Base-by-base conservation (phyloP, 495 filamentous ascomycete species). In the Cairneyella variabilis region DNA sequence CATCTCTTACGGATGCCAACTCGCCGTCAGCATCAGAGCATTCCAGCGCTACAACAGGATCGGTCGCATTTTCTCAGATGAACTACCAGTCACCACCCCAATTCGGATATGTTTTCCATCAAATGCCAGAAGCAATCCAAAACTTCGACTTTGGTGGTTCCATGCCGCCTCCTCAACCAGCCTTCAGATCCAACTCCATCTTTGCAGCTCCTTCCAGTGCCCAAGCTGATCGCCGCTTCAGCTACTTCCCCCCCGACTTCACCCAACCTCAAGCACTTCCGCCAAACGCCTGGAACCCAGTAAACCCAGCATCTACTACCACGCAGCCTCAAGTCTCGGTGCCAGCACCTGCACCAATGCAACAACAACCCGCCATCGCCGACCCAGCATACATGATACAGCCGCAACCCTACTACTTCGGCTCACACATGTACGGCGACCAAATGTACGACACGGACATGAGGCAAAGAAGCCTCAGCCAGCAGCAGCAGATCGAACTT, bases 401-500 rank as follows among this genome's bases (percentile, higher is more conserved):
- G n/a, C 28, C 55, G 17, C 39, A 52, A 23, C 39, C 51, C 3
- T 61, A 55, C 34, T 30, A 23, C 10, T 61, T 64, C 43, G 44
- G 44, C 0, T n/a, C 55, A 7, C 47, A 48, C 26, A 28, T 57
- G 26, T 64, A 48, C 20, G 38, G 40, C 9, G 48, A 64, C 4
- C 21, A 48, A 22, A 53, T 28, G 21, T 57, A 53, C 38, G 58
- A 59, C 32, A 58, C 27, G n/a, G 48, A 56, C 1, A 57, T 58
- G 53, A 30, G 84, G 9, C 75, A 80, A 37, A 79, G 82, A 38
- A 86, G 83, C 36, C 68, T 90, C 47, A 86, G 78, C 40, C 82
- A 86, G 48, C 76, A 86, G 61, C 83, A 88, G 64, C 86, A 89
- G 65, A 66, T 82, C 37, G 83, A 89, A 69, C 67, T 90, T 46